Base-by-base conservation (phyloP, 306 rosid species). In the Datisca glomerata region DNA sequence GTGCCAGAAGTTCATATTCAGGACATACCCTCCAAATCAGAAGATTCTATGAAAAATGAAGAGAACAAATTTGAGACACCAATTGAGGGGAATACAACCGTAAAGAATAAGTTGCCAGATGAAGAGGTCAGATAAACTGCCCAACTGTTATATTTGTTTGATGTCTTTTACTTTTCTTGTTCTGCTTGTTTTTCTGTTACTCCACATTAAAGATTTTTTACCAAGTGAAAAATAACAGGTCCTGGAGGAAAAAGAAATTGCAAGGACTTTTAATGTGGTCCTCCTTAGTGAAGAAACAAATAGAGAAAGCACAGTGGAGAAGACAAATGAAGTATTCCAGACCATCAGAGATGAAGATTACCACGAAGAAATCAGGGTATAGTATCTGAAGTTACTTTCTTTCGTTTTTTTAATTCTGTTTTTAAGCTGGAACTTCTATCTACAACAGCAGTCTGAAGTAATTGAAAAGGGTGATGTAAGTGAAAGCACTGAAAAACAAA, bases 121-220 rank as follows among this genome's bases (percentile, higher is more conserved):
- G 46, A 49, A 43, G 56, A 56, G 68, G 73, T 67, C 24, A 48
- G 59, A 41, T 14, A 42, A 24, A 1, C 18, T 25, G 16, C 18
- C 1, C n/a, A 22, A 24, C 21, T 23, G n/a, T n/a, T n/a, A n/a
- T n/a, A n/a, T n/a, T n/a, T n/a, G n/a, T n/a, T n/a, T n/a, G n/a
- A n/a, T n/a, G n/a, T n/a, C n/a, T n/a, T 32, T 12, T 6, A 13
- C 18, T 39, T 22, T 48, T 44, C 11, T 42, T 23, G 17, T 6
- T 31, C 12, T 10, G 33, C 10, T 17, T 20, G 2, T 24, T 6
- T 18, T 13, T 15, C 13, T 47, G 8, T 14, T 59, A 13, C 24
- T 11, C 19, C 23, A 21, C 18, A 41, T 7, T 39, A 7, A 19
- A 18, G 15, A 31, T 41, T 4, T 11, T 4, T 12, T 20, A n/a